phyloP scores from a whole-genome alignment of 1,284 basidiomycete species.

The Ganoderma sp. region DNA sequence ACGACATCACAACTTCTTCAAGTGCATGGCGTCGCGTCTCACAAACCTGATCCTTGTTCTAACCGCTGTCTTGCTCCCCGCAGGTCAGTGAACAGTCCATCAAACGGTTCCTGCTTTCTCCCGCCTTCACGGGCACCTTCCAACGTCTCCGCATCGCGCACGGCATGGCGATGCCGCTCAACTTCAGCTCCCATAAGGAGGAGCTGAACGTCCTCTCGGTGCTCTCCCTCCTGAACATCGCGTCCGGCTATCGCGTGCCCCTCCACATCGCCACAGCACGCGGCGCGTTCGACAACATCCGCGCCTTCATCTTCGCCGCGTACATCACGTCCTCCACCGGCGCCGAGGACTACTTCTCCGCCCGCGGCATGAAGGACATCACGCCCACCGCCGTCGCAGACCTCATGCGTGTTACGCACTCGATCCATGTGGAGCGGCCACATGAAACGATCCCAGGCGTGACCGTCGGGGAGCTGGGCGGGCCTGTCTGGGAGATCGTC shows the following conservation, averaged over 20 bases:
- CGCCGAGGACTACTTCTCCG: constrained; percentile 63
- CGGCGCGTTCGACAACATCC: constrained; percentile 82
- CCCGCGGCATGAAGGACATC: constrained; percentile 66
- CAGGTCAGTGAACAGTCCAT: constrained; percentile 65
- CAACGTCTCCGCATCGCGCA: constrained; percentile 64
- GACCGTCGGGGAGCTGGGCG: constrained; percentile 76
- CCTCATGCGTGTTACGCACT: constrained; percentile 62
- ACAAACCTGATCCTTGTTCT: not conserved
- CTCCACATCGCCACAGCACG: constrained; percentile 72
- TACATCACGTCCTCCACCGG: constrained; percentile 66
- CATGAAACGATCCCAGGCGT: constrained; percentile 77
- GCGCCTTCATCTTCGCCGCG: constrained; percentile 71
- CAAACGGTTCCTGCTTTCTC: constrained; percentile 64
- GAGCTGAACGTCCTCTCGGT: constrained; percentile 79
- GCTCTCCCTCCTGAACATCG: constrained; percentile 81
- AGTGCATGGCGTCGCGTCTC: not conserved
- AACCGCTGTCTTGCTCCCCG: not conserved
- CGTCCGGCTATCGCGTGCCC: constrained; percentile 75
- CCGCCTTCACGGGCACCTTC: constrained; percentile 68
- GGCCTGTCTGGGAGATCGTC: constrained; percentile 76
- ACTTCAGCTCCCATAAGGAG: constrained; percentile 69
- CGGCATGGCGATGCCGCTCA: constrained; percentile 76
- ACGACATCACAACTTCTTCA: not conserved
- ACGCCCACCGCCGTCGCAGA: constrained; percentile 67
- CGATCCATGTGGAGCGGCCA: constrained; percentile 69